Evolutionary conservation across 164 flowering plant genomes (phyloP).

Genomic region (Amborella trichopoda): DNA sequence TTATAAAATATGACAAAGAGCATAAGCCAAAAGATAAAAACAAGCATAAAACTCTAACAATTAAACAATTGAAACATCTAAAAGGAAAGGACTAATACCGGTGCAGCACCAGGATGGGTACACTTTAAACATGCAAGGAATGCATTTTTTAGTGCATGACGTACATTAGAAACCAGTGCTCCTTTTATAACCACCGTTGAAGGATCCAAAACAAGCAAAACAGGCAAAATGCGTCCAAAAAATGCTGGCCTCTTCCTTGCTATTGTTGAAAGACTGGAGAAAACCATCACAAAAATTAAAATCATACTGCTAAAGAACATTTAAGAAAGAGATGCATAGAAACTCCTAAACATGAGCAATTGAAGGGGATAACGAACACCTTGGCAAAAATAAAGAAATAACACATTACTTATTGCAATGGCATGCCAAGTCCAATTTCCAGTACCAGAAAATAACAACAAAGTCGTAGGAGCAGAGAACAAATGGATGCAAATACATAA

Average conservation of each 20-base stretch:
- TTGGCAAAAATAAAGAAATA: too few relatives aligned
- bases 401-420: too few relatives aligned
- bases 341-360: too few relatives aligned
- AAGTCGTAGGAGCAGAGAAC: too few relatives aligned
- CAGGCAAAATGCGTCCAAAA: constrained; percentile 93
- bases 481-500: too few relatives aligned
- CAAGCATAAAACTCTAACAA: not conserved
- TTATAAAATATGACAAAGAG: not conserved
- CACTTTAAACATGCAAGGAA: constrained; percentile 71
- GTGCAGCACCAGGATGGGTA: constrained; percentile 80
- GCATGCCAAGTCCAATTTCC: too few relatives aligned
- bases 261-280: constrained; percentile 73
- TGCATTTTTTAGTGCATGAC: constrained; percentile 63
- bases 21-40: not conserved
- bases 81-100: constrained; percentile 35
- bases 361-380: too few relatives aligned
- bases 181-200: constrained; percentile 47
- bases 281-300: too few relatives aligned
- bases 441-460: too few relatives aligned
- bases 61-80: not conserved
- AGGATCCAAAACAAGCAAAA: constrained; percentile 79
- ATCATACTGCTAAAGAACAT: too few relatives aligned
- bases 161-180: constrained; percentile 41
- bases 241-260: constrained; percentile 88
- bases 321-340: too few relatives aligned